These are phyloP conservation scores for Microthyrium microscopicum DNA, from an alignment of 2,329 filamentous ascomycete genomes.

Conservation along the genomic window DNA sequence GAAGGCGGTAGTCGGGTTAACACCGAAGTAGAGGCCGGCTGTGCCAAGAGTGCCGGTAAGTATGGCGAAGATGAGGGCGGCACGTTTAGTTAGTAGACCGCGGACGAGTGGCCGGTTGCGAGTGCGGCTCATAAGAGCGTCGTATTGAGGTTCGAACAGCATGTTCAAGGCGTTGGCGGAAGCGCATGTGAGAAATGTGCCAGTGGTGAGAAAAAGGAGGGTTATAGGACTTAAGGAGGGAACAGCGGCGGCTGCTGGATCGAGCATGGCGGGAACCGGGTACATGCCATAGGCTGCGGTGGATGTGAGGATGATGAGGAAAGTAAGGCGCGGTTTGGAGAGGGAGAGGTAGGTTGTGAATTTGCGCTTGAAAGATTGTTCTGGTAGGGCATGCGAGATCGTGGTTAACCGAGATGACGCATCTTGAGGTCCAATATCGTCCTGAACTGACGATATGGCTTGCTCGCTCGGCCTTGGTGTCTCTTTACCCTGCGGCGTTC, in stretches of 20 bases:
- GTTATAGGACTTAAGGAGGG: slow-evolving; percentile 83
- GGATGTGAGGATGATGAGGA: slow-evolving; percentile 78
- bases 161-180: slow-evolving; percentile 93
- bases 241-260: slow-evolving; percentile 45
- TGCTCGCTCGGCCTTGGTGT: slow-evolving; percentile 6
- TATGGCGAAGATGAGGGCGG: slow-evolving; percentile 65
- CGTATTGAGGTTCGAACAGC: slow-evolving; percentile 82
- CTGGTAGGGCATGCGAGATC: slow-evolving; percentile 38
- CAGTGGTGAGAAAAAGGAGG: slow-evolving; percentile 76
- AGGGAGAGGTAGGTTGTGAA: slow-evolving; percentile 74
- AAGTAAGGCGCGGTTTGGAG: slow-evolving; percentile 85
- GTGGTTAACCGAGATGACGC: slow-evolving; percentile 44
- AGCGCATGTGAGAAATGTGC: slow-evolving; percentile 76
- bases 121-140: slow-evolving; percentile 87
- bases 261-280: slow-evolving; percentile 73
- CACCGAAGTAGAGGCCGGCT: slow-evolving; percentile 65
- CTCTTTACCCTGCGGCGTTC: slow-evolving; percentile 10
- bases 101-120: slow-evolving; percentile 79
- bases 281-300: slow-evolving; percentile 88
- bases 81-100: slow-evolving; percentile 52
- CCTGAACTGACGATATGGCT: neutral
- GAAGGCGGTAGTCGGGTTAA: slow-evolving; percentile 83
- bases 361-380: slow-evolving; percentile 43
- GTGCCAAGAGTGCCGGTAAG: slow-evolving; percentile 53
- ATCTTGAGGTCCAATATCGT: slow-evolving; percentile 34